Conservation (phyloP, 441 rosid genomes). For the Populus hybrid region DNA sequence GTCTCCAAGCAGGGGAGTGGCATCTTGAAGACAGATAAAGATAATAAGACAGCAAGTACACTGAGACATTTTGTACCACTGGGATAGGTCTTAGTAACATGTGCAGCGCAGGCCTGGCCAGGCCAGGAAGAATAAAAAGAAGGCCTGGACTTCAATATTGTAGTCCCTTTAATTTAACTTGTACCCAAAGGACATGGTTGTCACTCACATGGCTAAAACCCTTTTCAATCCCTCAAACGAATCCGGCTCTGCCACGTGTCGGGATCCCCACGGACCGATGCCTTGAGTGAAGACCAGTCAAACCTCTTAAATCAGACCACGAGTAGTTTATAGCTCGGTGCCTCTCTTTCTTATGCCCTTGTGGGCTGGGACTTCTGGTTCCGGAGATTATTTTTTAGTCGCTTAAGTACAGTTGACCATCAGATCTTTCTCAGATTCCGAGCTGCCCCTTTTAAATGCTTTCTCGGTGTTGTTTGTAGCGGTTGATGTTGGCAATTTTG, state of each 20-base stretch:
- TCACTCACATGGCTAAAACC: constrained; percentile 49
- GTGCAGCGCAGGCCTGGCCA: neutral
- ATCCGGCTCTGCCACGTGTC: constrained; percentile 46
- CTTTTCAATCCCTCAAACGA: constrained; percentile 9
- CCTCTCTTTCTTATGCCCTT: too few relatives aligned
- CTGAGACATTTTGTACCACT: neutral
- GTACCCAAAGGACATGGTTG: constrained; percentile 36
- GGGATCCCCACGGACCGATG: constrained; percentile 17
- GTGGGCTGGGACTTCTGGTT: neutral
- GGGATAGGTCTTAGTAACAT: neutral
- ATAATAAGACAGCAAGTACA: neutral
- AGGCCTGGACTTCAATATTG: neutral
- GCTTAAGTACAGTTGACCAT: neutral
- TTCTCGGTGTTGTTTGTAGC: neutral
- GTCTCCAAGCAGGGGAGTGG: neutral
- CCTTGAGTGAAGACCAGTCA: constrained; percentile 35
- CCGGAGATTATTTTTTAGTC: neutral
- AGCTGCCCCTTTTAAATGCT: too few relatives aligned
- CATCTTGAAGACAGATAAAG: neutral
- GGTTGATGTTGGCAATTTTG: neutral
- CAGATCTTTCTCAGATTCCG: neutral
- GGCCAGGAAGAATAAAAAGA: neutral
- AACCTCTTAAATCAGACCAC: constrained; percentile 2
- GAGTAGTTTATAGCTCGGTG: too few relatives aligned
- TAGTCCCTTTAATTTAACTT: constrained; percentile 9